Percentiles rank a stretch among this genome's conserved stretches.
These are phyloP conservation scores for Solanum chilense DNA, from an alignment of 257 asterid species.

Conservation along the genomic window DNA sequence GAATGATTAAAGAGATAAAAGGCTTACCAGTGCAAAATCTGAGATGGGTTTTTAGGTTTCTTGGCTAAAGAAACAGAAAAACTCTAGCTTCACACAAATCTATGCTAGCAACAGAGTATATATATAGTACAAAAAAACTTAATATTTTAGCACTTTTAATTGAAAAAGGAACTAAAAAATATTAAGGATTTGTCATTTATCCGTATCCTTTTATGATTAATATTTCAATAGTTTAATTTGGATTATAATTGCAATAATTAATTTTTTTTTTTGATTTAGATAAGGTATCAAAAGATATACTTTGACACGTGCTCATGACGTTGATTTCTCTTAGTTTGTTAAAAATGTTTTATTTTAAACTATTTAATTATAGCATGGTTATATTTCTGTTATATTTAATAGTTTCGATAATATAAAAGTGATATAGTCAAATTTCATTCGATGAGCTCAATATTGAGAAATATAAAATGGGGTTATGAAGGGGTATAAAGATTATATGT, in stretches of 20 bases:
- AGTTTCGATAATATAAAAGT: accelerated
- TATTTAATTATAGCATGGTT: background rate
- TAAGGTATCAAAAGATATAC: background rate
- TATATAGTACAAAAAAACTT: background rate
- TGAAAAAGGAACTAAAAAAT: background rate
- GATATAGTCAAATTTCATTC: background rate
- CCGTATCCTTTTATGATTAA: background rate
- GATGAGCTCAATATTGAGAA: background rate
- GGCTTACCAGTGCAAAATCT: background rate
- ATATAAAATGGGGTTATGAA: too few species aligned
- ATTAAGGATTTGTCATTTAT: background rate
- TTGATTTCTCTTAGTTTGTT: background rate
- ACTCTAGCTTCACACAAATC: background rate
- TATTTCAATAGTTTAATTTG: background rate
- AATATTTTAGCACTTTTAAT: background rate
- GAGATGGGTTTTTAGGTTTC: background rate
- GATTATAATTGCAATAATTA: background rate
- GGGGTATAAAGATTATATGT: background rate
- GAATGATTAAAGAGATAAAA: background rate
- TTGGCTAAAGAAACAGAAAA: background rate
- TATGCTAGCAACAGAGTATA: background rate
- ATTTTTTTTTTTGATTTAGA: background rate
- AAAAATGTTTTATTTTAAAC: background rate
- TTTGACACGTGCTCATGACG: background rate
- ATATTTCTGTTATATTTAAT: background rate